Conservation (phyloP, 805 yeast species). For the Lachancea sp. region DNA sequence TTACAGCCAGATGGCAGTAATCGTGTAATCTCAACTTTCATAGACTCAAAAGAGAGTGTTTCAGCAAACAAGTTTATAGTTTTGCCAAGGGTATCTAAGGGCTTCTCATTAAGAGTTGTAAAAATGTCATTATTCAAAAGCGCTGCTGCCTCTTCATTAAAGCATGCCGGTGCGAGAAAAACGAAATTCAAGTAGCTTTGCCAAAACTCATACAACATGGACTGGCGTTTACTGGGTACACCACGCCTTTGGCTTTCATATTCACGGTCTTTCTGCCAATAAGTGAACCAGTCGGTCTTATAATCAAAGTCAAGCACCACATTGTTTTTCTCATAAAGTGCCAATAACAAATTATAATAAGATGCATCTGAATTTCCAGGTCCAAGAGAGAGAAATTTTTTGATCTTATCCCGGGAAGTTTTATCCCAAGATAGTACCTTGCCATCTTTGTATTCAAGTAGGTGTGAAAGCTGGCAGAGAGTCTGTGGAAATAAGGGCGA, state of each 20-base stretch:
- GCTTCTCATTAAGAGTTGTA: constrained; percentile 16
- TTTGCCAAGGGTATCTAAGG: constrained; percentile 14
- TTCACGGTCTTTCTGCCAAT: constrained; percentile 28
- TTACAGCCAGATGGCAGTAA: constrained; percentile 9
- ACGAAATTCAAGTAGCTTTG: constrained; percentile 22
- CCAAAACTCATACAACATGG: constrained; percentile 32
- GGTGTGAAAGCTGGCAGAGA: constrained; percentile 39
- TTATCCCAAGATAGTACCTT: constrained; percentile 52
- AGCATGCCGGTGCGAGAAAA: constrained; percentile 4
- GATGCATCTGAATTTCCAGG: constrained; percentile 46
- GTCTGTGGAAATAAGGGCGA: constrained; percentile 44
- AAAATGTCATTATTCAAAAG: constrained; percentile 9
- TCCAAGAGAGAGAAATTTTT: constrained; percentile 45
- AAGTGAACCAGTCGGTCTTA: constrained; percentile 20
- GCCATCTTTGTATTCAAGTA: constrained; percentile 42
- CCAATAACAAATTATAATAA: constrained; percentile 37
- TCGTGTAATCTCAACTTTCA: constrained; percentile 11
- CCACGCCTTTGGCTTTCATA: constrained; percentile 27
- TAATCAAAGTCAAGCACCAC: constrained; percentile 15
- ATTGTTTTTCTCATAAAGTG: constrained; percentile 19
- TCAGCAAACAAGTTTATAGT: constrained; percentile 20
- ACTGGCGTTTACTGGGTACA: constrained; percentile 29
- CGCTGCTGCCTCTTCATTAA: not conserved
- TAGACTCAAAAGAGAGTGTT: constrained; percentile 13
- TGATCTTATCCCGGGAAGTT: constrained; percentile 38